Percentiles rank a stretch among this genome's conserved stretches.
phyloP scores from a whole-genome alignment of 2,329 filamentous ascomycete genomes.

The Fusarium sp. region DNA sequence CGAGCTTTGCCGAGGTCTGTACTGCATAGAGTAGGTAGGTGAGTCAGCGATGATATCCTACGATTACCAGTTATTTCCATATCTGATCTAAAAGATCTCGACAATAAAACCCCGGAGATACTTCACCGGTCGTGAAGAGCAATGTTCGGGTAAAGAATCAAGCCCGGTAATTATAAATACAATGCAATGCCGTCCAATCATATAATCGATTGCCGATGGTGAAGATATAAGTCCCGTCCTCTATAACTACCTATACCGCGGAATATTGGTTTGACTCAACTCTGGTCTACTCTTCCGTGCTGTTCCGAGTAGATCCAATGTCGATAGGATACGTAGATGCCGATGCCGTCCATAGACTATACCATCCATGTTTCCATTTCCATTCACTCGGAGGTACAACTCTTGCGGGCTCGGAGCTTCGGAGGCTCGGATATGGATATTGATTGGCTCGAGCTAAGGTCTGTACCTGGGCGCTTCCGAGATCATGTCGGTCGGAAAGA shows the following conservation, averaged over 20 bases:
- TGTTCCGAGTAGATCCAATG: constrained; percentile 26
- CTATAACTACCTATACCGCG: neutral
- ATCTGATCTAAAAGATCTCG: neutral
- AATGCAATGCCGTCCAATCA: too few relatives aligned
- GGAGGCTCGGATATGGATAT: constrained; percentile 39
- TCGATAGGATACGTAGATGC: neutral
- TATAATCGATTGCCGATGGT: neutral
- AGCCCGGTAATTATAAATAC: constrained; percentile 4
- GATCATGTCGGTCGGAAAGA: constrained; percentile 3
- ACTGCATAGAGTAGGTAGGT: neutral
- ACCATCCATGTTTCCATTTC: constrained; percentile 37
- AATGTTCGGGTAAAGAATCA: neutral
- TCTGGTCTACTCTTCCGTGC: constrained; percentile 7
- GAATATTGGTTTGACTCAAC: too few relatives aligned
- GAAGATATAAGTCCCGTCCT: constrained; percentile 7
- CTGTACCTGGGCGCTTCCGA: constrained; percentile 22
- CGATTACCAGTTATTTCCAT: constrained; percentile 8
- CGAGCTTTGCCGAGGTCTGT: constrained; percentile 42
- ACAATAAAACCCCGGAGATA: constrained; percentile 24
- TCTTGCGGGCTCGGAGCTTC: constrained; percentile 48
- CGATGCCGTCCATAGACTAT: constrained; percentile 10
- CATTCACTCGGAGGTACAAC: constrained; percentile 20
- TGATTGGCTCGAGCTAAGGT: constrained; percentile 7
- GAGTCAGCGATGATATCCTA: constrained; percentile 9
- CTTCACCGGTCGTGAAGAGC: constrained; percentile 33